phyloP scores from a whole-genome alignment of 441 rosid genomes.

The Populus hybrid region DNA sequence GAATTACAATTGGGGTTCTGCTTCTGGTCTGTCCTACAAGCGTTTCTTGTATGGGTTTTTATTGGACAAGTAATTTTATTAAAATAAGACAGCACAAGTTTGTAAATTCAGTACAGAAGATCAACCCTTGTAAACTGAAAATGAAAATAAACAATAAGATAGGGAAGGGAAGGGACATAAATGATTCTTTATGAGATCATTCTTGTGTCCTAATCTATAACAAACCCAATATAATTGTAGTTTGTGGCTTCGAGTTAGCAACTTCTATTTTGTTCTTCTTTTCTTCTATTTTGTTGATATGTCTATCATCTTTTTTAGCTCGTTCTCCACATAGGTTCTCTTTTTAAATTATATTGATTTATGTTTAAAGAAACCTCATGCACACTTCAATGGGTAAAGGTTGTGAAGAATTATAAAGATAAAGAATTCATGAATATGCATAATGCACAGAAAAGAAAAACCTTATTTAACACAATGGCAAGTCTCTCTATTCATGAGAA shows the following conservation, averaged over 20 bases:
- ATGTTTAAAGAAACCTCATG: background rate
- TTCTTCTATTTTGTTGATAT: background rate
- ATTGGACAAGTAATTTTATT: background rate
- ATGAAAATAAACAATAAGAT: background rate
- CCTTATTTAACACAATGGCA: background rate
- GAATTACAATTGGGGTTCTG: too few relatives aligned
- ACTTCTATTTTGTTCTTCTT: background rate
- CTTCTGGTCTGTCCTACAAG: too few relatives aligned
- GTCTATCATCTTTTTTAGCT: background rate
- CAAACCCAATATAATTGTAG: background rate
- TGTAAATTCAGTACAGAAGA: background rate
- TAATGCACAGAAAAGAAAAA: background rate
- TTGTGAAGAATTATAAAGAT: background rate
- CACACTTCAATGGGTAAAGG: background rate
- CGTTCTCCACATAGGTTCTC: background rate
- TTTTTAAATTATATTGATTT: too few relatives aligned
- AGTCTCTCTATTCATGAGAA: background rate
- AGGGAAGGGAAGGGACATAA: too few relatives aligned
- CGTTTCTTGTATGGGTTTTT: too few relatives aligned
- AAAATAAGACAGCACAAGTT: background rate
- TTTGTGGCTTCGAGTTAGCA: background rate
- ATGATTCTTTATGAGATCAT: background rate
- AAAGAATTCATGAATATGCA: background rate
- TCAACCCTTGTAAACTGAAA: background rate
- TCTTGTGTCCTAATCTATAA: background rate